These are phyloP conservation scores for Calonectria pseudoreteaudii DNA, from an alignment of 2,329 filamentous ascomycete genomes.

Conservation along the genomic window DNA sequence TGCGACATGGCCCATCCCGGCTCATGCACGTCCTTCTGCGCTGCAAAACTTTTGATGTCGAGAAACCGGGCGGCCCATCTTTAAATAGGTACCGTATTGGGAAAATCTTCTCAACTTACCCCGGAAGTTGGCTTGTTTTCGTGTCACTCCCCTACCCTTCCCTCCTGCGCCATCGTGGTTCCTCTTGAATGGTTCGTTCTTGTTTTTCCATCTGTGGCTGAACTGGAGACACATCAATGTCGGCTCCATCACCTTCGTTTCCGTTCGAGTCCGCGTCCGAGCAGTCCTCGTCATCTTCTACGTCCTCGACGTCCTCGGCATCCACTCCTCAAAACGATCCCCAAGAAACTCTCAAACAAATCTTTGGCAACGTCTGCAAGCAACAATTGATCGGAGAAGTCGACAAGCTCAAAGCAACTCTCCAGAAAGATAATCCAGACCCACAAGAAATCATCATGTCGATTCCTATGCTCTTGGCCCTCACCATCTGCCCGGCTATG, in stretches of 20 bases:
- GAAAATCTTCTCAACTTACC: slow-evolving; percentile 28
- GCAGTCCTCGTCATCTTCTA: slow-evolving; percentile 27
- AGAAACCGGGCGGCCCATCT: slow-evolving; percentile 19
- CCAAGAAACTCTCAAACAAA: slow-evolving; percentile 36
- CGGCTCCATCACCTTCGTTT: slow-evolving; percentile 24
- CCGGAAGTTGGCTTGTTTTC: slow-evolving; percentile 26
- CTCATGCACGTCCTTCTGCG: slow-evolving; percentile 15
- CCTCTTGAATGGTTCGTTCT: slow-evolving; percentile 28
- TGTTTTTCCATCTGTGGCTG: slow-evolving; percentile 31
- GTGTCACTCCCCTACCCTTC: slow-evolving; percentile 11
- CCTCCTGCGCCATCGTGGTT: slow-evolving; percentile 25
- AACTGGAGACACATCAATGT: slow-evolving; percentile 36
- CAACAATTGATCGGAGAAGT: slow-evolving; percentile 41
- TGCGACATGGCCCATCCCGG: slow-evolving; percentile 31
- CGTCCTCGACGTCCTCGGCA: slow-evolving; percentile 18
- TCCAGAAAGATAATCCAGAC: slow-evolving; percentile 42
- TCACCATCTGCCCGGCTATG: slow-evolving; percentile 51
- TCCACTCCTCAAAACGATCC: slow-evolving; percentile 22
- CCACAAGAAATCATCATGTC: slow-evolving; percentile 44
- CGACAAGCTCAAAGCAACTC: slow-evolving; percentile 41
- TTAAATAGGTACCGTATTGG: slow-evolving; percentile 31
- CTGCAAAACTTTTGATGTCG: slow-evolving; percentile 19
- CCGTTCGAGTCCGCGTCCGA: slow-evolving; percentile 21
- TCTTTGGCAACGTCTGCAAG: slow-evolving; percentile 39
- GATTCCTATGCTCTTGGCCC: slow-evolving; percentile 44